A percentile compares a stretch with the other conserved stretches of the same genome.
Conservation (phyloP, 148 eudicot species). For the Amaranthus palmeri region DNA sequence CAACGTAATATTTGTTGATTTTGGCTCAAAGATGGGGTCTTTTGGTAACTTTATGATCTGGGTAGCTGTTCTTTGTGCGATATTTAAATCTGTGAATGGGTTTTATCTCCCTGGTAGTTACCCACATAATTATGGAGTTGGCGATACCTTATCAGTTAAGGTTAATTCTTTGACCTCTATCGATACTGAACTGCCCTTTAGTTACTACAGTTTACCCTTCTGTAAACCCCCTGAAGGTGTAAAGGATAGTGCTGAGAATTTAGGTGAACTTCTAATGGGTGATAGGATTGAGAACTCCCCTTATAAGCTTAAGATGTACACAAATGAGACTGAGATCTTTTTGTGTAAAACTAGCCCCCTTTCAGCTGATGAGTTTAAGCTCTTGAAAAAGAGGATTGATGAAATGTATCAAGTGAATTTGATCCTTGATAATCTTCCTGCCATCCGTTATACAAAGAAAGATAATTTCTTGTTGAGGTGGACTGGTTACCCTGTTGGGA, state of each 20-base stretch:
- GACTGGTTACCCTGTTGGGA: slow-evolving; percentile 77
- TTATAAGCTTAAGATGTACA: slow-evolving; percentile 61
- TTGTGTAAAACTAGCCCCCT: slow-evolving; percentile 54
- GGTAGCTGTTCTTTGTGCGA: slow-evolving; percentile 41
- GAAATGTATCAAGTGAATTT: slow-evolving; percentile 88
- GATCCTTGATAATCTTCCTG: slow-evolving; percentile 78
- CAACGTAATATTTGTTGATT: slow-evolving; percentile 8
- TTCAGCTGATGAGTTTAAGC: slow-evolving; percentile 58
- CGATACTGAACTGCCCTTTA: slow-evolving; percentile 75
- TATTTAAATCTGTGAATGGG: slow-evolving; percentile 42
- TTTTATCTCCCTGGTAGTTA: slow-evolving; percentile 86
- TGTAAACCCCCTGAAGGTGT: slow-evolving; percentile 74
- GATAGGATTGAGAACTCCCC: slow-evolving; percentile 89
- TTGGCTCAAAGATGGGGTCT: slow-evolving; percentile 36
- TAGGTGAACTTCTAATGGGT: slow-evolving; percentile 83
- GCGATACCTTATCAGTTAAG: slow-evolving; percentile 57
- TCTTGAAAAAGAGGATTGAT: slow-evolving; percentile 65
- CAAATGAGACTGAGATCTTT: slow-evolving; percentile 60
- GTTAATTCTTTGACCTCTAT: slow-evolving; percentile 82
- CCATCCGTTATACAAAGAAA: slow-evolving; percentile 62
- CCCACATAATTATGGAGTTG: slow-evolving; percentile 64
- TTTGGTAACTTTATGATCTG: slow-evolving; percentile 46
- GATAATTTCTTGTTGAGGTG: slow-evolving; percentile 51
- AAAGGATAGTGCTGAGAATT: slow-evolving; percentile 79
- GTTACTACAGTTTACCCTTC: slow-evolving; percentile 74